Evolutionary conservation across 345 rosid genomes (phyloP).

Genomic region (Citrus unshiu): DNA sequence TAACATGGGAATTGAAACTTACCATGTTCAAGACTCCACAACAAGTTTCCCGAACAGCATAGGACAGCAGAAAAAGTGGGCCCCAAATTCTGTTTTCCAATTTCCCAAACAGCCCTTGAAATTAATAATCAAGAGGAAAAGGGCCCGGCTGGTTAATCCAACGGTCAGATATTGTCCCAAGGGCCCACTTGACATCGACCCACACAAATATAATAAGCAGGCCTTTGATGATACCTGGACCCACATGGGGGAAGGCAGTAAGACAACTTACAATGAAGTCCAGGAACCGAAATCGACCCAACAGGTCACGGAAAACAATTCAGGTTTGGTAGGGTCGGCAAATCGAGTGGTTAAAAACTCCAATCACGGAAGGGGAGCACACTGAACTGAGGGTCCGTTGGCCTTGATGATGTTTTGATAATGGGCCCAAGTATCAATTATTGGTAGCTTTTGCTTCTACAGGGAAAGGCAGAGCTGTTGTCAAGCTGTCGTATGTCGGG

Average conservation of each 20-base stretch:
- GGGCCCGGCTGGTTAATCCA: background rate
- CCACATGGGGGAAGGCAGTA: conserved; percentile 10
- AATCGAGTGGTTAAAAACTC: conserved; percentile 16
- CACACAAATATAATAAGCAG: background rate
- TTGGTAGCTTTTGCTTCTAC: background rate
- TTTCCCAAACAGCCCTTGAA: background rate
- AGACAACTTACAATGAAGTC: conserved; percentile 19
- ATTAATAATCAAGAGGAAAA: background rate
- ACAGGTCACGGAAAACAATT: conserved; percentile 6
- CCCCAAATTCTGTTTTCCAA: background rate
- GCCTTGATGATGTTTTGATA: conserved; percentile 4
- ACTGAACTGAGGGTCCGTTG: background rate
- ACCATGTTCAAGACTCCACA: background rate
- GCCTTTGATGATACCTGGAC: background rate
- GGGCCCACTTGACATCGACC: background rate
- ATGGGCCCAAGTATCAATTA: conserved; percentile 14
- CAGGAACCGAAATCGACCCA: conserved; percentile 26
- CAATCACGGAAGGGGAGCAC: background rate
- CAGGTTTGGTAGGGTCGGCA: conserved; percentile 14
- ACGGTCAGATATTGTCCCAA: conserved; percentile 12
- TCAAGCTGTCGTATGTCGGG: conserved; percentile 26
- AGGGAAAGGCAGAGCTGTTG: conserved; percentile 14
- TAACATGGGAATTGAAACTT: background rate
- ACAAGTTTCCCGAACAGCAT: conserved; percentile 14
- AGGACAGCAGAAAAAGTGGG: background rate